phyloP scores from a whole-genome alignment of 306 rosid genomes.

The Alnus rubra region DNA sequence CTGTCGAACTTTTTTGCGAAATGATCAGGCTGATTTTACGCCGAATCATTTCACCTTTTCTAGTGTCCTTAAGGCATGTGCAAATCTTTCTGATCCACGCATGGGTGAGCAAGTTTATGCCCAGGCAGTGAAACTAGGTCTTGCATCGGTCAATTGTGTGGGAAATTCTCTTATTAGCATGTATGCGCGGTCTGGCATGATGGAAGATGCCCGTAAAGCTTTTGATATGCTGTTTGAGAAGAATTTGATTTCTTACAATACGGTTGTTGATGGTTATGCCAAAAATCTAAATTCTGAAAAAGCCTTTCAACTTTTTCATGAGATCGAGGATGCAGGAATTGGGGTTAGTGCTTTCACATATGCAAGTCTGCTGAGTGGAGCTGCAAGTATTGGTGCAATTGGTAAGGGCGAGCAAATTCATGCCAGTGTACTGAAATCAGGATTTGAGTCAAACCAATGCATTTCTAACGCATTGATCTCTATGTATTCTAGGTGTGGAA shows the following conservation, averaged over 20 bases:
- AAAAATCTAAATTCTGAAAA: slow-evolving; percentile 34
- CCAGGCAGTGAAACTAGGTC: slow-evolving; percentile 47
- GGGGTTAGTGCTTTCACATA: slow-evolving; percentile 51
- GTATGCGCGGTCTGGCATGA: slow-evolving; percentile 61
- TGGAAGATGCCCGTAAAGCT: slow-evolving; percentile 51
- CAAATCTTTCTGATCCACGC: slow-evolving; percentile 40
- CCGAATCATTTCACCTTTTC: slow-evolving; percentile 65
- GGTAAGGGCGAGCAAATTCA: slow-evolving; percentile 68
- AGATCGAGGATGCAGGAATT: slow-evolving; percentile 34
- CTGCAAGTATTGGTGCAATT: slow-evolving; percentile 53
- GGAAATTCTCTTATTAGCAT: slow-evolving; percentile 56
- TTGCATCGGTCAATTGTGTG: slow-evolving; percentile 49
- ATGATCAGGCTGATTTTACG: slow-evolving; percentile 42
- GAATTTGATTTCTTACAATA: slow-evolving; percentile 42
- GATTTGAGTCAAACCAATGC: slow-evolving; percentile 35
- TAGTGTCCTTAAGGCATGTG: slow-evolving; percentile 56
- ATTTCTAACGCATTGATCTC: slow-evolving; percentile 59
- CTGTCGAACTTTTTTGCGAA: slow-evolving; percentile 37
- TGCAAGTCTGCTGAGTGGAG: slow-evolving; percentile 69
- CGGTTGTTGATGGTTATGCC: slow-evolving; percentile 37
- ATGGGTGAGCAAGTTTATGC: slow-evolving; percentile 46
- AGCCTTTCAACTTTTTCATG: slow-evolving; percentile 35
- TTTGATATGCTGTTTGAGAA: slow-evolving; percentile 54
- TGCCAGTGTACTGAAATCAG: slow-evolving; percentile 46
- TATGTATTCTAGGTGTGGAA: slow-evolving; percentile 71